Base-by-base conservation (phyloP, 2,329 filamentous ascomycete species). In the Venturiaceae sp. region DNA sequence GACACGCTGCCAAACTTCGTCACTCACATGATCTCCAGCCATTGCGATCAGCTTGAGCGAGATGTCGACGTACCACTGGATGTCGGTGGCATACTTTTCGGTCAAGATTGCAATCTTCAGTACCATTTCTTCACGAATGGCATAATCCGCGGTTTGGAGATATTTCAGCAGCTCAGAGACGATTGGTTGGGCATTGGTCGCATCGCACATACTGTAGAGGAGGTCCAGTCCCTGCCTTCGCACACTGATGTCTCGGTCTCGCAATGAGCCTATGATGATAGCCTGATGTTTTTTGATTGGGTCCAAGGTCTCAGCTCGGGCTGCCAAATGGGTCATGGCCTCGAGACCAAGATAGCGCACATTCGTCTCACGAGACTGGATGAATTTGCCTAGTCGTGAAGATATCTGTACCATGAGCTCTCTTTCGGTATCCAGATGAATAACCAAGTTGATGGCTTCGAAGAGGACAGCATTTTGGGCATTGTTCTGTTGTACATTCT, bases 11-110 rank as follows among this genome's bases (percentile, higher is more conserved):
- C 94, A 99, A 19, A 99, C 94, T 74, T 99, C 94, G 63, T 99
- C 95, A 72, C 92, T 97, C 65, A 99, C 92, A 71, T 99, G 94
- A 68, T 99, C 94, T 64, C 94, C 94, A 3, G 95, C 94, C 84
- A 97, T 92, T 60, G 92, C 91, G 60, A 99, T 92, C 56, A 99
- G 82, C 58, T 92, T 85, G 64, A 99, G 79, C 11, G 94, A 96
- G 65, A 97, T 96, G 69, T 99, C 92, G 62, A 99, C 95, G 72
- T 99, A 99, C 94, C 94, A 99, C 75, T 97, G 92, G 21, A 96
- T 90, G 68, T 99, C 94, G 0, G 92, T 96, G 26, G 94, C 94
- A 70, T 99, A 99, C 70, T 97, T 97, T 71, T 99, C 94, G 0
- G 95, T 97, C 63, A 99, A 74, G 67, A 99, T 99, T 56, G 94